A percentile compares a stretch with the other conserved stretches of the same genome.
Evolutionary conservation across 2,329 filamentous ascomycete species (phyloP).

Genomic region (Monosporascus cannonballus): DNA sequence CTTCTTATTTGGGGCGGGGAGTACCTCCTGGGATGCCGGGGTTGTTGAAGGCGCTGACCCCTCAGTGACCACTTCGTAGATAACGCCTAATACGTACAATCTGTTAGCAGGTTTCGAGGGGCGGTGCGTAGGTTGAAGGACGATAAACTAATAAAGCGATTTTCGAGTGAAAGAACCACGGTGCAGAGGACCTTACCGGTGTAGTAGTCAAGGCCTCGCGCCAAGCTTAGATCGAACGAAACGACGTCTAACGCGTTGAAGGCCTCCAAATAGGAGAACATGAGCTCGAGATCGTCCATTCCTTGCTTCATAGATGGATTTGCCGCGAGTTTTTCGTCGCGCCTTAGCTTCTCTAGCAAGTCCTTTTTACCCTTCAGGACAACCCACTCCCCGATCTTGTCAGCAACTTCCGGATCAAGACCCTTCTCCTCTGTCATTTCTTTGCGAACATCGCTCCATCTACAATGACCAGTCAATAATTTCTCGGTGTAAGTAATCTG

Average conservation of each 20-base stretch:
- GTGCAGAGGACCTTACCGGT: conserved; percentile 30
- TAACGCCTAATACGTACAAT: conserved; percentile 41
- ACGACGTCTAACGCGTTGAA: conserved; percentile 58
- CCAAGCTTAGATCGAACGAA: conserved; percentile 68
- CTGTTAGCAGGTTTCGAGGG: no score
- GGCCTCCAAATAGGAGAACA: conserved; percentile 63
- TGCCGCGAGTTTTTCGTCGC: conserved; percentile 52
- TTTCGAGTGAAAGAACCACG: no score
- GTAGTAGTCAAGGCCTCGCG: conserved; percentile 71
- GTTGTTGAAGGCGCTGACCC: conserved; percentile 44
- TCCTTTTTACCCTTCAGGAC: conserved; percentile 61
- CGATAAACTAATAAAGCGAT: no score
- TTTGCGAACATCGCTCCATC: conserved; percentile 64
- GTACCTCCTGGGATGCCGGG: conserved; percentile 28
- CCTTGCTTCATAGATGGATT: conserved; percentile 63
- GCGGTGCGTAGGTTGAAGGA: no score
- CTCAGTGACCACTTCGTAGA: conserved; percentile 70
- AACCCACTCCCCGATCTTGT: conserved; percentile 68
- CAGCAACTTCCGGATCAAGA: conserved; percentile 57
- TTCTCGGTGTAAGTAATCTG: neutral
- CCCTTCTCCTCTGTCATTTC: conserved; percentile 77
- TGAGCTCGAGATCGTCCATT: conserved; percentile 60
- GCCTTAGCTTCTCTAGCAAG: conserved; percentile 53
- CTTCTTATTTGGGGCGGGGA: conserved; percentile 30
- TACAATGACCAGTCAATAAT: neutral